A percentile compares a stretch with the other conserved stretches of the same genome.
Conservation (phyloP, 148 eudicot genomes). For the Rhododendron henanense region DNA sequence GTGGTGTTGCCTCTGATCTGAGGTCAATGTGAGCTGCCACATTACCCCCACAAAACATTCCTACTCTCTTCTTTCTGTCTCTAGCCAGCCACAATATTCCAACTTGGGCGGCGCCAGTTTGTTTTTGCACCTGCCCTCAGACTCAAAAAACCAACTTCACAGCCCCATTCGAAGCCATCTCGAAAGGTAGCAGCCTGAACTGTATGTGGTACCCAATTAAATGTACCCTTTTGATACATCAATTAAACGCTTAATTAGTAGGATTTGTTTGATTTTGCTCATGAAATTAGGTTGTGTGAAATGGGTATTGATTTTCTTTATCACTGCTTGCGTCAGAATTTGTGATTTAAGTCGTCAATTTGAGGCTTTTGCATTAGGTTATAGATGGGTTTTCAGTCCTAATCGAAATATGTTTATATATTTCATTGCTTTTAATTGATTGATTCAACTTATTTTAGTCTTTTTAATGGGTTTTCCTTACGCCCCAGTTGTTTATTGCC, state of each 20-base stretch:
- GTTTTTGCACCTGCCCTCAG: not conserved
- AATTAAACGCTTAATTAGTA: not conserved
- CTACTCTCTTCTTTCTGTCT: not conserved
- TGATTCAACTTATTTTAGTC: not conserved
- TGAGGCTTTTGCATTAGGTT: not conserved
- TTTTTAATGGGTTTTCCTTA: not conserved
- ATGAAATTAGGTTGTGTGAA: not conserved
- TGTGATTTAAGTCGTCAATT: not conserved
- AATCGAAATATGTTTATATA: not conserved
- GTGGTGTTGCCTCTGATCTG: constrained; percentile 16
- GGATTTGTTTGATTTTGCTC: not conserved
- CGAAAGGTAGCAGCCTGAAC: not conserved
- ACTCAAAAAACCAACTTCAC: not conserved
- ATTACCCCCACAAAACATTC: not conserved
- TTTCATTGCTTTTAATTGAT: not conserved
- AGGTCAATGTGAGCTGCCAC: not conserved
- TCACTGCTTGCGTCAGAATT: not conserved
- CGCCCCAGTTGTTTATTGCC: not conserved
- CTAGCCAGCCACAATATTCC: not conserved
- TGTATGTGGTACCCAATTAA: not conserved
- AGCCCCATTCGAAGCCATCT: not conserved
- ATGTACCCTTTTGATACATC: not conserved
- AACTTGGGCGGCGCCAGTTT: not conserved
- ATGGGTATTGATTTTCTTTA: not conserved
- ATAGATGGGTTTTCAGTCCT: not conserved